A percentile compares a stretch with the other conserved stretches of the same genome.
Conservation (phyloP, 192 early-diverging fungal species). For the Dimargaris verticillata region DNA sequence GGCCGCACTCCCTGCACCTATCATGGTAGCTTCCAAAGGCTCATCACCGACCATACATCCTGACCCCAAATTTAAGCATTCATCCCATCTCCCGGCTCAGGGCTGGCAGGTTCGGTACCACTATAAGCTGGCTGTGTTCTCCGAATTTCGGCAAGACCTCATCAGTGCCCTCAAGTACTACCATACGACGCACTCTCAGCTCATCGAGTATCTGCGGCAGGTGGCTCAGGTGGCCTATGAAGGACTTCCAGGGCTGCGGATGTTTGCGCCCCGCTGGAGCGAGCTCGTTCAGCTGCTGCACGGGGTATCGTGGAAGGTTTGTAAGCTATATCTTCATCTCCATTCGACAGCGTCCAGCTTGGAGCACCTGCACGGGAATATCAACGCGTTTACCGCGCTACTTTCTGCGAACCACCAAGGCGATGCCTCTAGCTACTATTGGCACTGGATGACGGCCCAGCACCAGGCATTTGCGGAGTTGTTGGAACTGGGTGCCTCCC, state of each 20-base stretch:
- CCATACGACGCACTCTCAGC: background rate
- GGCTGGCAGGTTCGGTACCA: slow-evolving; percentile 76
- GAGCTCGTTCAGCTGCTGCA: background rate
- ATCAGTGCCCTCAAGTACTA: slow-evolving; percentile 30
- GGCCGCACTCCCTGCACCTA: slow-evolving; percentile 34
- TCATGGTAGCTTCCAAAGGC: slow-evolving; percentile 10
- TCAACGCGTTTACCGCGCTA: slow-evolving; percentile 39
- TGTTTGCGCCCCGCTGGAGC: slow-evolving; percentile 3
- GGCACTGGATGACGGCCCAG: slow-evolving; percentile 26
- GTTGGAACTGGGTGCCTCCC: background rate
- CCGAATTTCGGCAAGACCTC: slow-evolving; percentile 46
- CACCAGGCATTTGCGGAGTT: slow-evolving; percentile 2
- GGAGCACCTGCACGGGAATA: slow-evolving; percentile 51
- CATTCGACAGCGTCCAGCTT: slow-evolving; percentile 49
- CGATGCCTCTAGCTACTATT: slow-evolving; percentile 50
- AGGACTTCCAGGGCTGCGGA: background rate
- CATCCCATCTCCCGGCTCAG: background rate
- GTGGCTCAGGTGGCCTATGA: background rate
- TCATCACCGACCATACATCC: slow-evolving; percentile 12
- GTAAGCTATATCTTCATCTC: slow-evolving; percentile 51
- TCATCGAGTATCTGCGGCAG: background rate
- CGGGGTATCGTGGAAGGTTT: slow-evolving; percentile 35
- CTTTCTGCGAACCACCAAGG: slow-evolving; percentile 41
- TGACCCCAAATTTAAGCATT: background rate
- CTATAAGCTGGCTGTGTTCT: slow-evolving; percentile 48